phyloP scores from a whole-genome alignment of 345 rosid species.

The Euphorbia pulcherrima region DNA sequence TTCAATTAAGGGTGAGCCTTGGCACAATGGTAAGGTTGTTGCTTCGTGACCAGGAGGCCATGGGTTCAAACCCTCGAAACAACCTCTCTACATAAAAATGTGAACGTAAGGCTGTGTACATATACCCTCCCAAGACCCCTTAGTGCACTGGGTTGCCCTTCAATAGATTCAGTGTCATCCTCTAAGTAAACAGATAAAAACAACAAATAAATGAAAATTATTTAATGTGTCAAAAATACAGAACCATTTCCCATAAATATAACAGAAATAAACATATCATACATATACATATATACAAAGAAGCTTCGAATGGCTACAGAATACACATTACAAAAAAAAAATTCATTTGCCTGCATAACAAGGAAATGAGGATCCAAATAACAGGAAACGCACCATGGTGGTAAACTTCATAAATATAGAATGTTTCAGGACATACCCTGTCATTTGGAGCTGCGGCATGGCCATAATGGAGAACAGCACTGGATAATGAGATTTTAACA shows the following conservation, averaged over 20 bases:
- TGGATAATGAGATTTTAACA: conserved; percentile 26
- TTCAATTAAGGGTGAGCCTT: no score
- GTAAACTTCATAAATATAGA: not conserved
- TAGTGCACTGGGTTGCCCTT: no score
- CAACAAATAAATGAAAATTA: not conserved
- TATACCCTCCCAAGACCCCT: no score
- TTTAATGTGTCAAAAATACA: not conserved
- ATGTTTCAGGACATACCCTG: conserved; percentile 41
- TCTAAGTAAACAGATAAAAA: not conserved
- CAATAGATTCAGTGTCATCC: not conserved
- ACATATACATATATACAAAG: not conserved
- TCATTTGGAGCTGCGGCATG: conserved; percentile 99
- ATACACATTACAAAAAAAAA: not conserved
- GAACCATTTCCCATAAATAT: not conserved
- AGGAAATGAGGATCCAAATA: not conserved
- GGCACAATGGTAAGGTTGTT: no score
- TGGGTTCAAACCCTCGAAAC: no score
- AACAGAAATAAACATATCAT: not conserved
- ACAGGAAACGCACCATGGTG: not conserved
- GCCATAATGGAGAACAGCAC: conserved; percentile 96
- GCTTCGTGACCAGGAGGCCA: no score
- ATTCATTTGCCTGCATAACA: not conserved
- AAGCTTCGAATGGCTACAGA: not conserved
- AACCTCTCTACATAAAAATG: no score
- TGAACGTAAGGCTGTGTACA: no score